Conservation (phyloP, 192 early-diverging fungal species). For the Dissophora ornata region DNA sequence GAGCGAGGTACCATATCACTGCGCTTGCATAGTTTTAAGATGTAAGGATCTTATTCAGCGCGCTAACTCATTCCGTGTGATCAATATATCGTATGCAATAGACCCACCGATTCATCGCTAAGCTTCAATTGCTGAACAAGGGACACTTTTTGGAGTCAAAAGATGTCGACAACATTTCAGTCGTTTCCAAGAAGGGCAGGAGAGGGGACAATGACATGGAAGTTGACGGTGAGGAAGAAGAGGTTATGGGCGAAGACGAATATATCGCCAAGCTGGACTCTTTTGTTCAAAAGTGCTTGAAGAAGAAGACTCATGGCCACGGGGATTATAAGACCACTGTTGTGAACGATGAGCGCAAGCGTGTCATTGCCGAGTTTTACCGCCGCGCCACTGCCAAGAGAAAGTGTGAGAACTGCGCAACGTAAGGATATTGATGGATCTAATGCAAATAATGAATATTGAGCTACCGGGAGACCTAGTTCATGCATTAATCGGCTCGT, state of each 20-base stretch:
- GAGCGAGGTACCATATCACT: constrained; percentile 69
- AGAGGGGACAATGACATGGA: constrained; percentile 60
- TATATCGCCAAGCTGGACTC: constrained; percentile 60
- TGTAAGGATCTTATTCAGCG: background rate
- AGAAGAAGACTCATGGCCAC: constrained; percentile 21
- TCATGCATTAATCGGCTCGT: background rate
- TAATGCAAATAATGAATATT: too few species aligned
- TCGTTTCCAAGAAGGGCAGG: constrained; percentile 56
- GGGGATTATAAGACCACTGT: constrained; percentile 65
- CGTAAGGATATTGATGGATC: too few species aligned
- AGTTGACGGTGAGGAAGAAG: constrained; percentile 59
- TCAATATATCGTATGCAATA: too few species aligned
- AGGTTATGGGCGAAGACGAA: constrained; percentile 57
- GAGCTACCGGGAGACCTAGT: too few species aligned
- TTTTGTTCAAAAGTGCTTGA: constrained; percentile 27
- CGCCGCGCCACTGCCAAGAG: constrained; percentile 49
- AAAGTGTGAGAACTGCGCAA: constrained; percentile 76
- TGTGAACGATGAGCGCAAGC: constrained; percentile 63
- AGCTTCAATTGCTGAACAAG: constrained; percentile 85
- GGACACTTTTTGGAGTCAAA: constrained; percentile 89
- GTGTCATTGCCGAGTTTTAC: constrained; percentile 63
- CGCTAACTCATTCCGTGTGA: background rate
- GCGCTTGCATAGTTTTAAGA: too few species aligned
- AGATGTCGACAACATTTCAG: constrained; percentile 73
- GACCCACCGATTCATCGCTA: constrained; percentile 74